Conservation (phyloP, 768 basidiomycete genomes). For the Tulasnella sp. region DNA sequence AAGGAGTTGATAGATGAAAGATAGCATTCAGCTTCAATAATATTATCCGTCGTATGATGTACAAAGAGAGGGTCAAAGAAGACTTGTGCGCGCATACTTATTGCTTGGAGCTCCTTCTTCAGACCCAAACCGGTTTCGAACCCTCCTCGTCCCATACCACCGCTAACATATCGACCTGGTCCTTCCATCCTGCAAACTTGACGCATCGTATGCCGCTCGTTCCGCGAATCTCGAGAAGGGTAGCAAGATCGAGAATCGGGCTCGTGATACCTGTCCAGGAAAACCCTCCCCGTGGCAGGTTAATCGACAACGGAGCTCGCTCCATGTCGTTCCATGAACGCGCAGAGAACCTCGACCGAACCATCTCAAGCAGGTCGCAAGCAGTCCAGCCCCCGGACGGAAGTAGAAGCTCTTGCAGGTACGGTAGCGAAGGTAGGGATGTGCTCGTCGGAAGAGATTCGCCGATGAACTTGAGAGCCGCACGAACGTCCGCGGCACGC, state of each 20-base stretch:
- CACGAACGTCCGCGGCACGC: background rate
- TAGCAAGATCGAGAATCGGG: background rate
- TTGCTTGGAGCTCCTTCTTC: background rate
- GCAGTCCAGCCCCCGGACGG: background rate
- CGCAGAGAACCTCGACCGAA: background rate
- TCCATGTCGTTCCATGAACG: background rate
- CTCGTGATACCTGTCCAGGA: background rate
- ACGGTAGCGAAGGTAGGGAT: background rate
- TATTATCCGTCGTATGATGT: too few relatives aligned
- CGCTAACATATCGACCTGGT: background rate
- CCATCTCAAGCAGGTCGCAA: background rate
- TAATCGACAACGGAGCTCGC: background rate
- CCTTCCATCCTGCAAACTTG: background rate
- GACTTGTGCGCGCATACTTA: too few relatives aligned
- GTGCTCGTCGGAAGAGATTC: background rate
- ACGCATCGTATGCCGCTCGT: background rate
- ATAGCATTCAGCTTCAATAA: too few relatives aligned
- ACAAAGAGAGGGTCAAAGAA: too few relatives aligned
- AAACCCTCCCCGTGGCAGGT: background rate
- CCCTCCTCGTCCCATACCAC: background rate
- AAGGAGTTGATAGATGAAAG: too few relatives aligned
- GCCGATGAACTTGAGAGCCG: background rate
- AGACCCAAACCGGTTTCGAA: background rate
- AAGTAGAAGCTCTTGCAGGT: background rate
- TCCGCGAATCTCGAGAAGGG: background rate